A percentile compares a stretch with the other conserved stretches of the same genome.
phyloP scores from a whole-genome alignment of 2,329 filamentous ascomycete species.

The Coniella vitis region DNA sequence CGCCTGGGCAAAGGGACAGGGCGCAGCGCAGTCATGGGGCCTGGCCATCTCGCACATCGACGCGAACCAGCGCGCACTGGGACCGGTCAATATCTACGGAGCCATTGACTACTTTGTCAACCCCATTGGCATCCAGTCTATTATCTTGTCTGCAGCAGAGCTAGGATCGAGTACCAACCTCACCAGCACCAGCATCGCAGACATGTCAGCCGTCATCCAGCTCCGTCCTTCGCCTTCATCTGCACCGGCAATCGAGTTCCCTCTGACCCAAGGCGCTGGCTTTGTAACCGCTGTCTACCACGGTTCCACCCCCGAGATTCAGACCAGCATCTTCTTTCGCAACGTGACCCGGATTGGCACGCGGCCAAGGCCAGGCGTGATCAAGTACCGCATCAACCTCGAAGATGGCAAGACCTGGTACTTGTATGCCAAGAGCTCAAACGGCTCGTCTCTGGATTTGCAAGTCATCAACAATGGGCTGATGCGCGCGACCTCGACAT shows the following conservation, averaged over 20 bases:
- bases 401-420: slow-evolving; percentile 73
- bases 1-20: slow-evolving; percentile 58
- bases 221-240: slow-evolving; percentile 49
- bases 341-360: slow-evolving; percentile 52
- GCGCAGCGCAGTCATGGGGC: slow-evolving; percentile 63
- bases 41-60: slow-evolving; percentile 72
- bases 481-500: slow-evolving; percentile 58
- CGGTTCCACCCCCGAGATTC: slow-evolving; percentile 63
- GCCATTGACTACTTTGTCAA: slow-evolving; percentile 70
- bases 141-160: slow-evolving; percentile 74
- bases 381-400: slow-evolving; percentile 69
- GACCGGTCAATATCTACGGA: slow-evolving; percentile 47
- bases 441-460: slow-evolving; percentile 58
- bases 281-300: slow-evolving; percentile 76
- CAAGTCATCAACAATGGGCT: slow-evolving; percentile 58
- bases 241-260: slow-evolving; percentile 62
- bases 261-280: slow-evolving; percentile 82
- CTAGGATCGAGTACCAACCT: slow-evolving; percentile 54
- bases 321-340: slow-evolving; percentile 68
- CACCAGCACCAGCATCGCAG: slow-evolving; percentile 46
- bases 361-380: slow-evolving; percentile 56
- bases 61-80: slow-evolving; percentile 58
- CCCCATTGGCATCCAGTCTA: slow-evolving; percentile 72
- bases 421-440: slow-evolving; percentile 62
- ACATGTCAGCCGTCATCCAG: slow-evolving; percentile 59